A percentile compares a stretch with the other conserved stretches of the same genome.
phyloP scores from a whole-genome alignment of 805 yeast species.

The Zygotorulaspora danielsina region DNA sequence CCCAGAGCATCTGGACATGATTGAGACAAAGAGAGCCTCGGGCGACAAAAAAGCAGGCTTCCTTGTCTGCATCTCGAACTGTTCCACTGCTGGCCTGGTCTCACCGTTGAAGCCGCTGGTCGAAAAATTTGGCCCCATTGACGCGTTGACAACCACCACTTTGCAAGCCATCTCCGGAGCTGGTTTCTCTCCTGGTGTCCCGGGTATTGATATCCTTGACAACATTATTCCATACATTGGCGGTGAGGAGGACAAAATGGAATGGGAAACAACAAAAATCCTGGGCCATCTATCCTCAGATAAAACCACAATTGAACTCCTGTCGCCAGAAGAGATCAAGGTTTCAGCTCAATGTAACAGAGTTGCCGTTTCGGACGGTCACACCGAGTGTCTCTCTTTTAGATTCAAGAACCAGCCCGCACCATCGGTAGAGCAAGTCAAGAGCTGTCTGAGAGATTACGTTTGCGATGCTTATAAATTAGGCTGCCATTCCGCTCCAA shows the following conservation, averaged over 20 bases:
- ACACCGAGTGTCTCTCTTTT: constrained; percentile 89
- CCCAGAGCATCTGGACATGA: constrained; percentile 78
- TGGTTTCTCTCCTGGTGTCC: constrained; percentile 96
- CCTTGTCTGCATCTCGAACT: constrained; percentile 92
- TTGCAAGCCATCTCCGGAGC: constrained; percentile 98
- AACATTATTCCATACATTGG: constrained; percentile 91
- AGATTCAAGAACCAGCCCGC: constrained; percentile 77
- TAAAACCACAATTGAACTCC: constrained; percentile 52
- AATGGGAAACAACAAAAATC: constrained; percentile 96
- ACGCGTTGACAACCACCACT: constrained; percentile 81
- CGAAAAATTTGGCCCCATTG: constrained; percentile 86
- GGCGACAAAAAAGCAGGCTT: constrained; percentile 70
- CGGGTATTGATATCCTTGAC: constrained; percentile 91
- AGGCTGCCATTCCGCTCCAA: constrained; percentile 90
- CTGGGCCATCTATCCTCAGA: constrained; percentile 58
- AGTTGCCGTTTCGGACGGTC: constrained; percentile 96
- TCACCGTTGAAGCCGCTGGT: constrained; percentile 95
- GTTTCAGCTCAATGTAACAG: constrained; percentile 97
- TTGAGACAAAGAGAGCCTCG: constrained; percentile 52
- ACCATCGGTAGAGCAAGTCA: constrained; percentile 79
- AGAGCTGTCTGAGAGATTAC: constrained; percentile 64
- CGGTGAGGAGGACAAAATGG: constrained; percentile 98
- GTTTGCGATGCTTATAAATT: constrained; percentile 75
- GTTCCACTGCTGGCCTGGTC: constrained; percentile 97
- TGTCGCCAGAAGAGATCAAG: constrained; percentile 65